Evolutionary conservation across 179 eudicot genomes (phyloP), one percentile per base, ranked within the genome.

Genomic region (Dionaea muscipula): DNA sequence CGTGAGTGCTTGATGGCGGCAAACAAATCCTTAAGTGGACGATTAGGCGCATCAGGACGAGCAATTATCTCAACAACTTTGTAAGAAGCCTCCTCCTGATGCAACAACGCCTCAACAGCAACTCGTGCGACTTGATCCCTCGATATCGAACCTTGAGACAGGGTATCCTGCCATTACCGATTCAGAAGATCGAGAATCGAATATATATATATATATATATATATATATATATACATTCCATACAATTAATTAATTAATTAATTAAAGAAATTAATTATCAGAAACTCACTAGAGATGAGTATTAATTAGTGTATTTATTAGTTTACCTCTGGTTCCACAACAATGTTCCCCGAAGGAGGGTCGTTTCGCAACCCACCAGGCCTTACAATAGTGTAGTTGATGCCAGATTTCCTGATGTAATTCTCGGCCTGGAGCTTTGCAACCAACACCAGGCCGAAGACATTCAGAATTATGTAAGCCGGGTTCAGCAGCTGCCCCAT

Each of bases 71-170:
- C 97, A 55, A 90, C 97, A 12, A 83, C 97, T 71, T 90, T 90
- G 72, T 70, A 90, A 39, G 73, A 65, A 58, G 94, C 82, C 68
- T 83, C 82, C 68, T 83, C 86, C 0, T 86, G 85, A 64, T 64
- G 78, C 52, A 58, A 56, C 76, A 90, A 75, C 36, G 97, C 86
- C 78, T 83, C 90, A 27, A 83, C 87, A 22, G 94, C 90, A 55
- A 86, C 97, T 75, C 86, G 85, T 2, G 97, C 97, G 38, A 90
- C 97, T 62, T 81, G 94, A 71, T 90, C 97, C 59, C 97, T 79
- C 2, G 97, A 90, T 68, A 90, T 83, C 3, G 86, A 81, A 2
- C 90, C 97, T 37, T 75, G 80, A 26, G 47, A 75, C 16, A 90
- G 75, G 26, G 94, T 86, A 72, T 90, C 97, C 97, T 88, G 49